Evolutionary conservation across 352 stramenopile genomes (phyloP), one percentile per base, ranked within the genome.

Genomic region (Stephanocyclus meneghinianus): DNA sequence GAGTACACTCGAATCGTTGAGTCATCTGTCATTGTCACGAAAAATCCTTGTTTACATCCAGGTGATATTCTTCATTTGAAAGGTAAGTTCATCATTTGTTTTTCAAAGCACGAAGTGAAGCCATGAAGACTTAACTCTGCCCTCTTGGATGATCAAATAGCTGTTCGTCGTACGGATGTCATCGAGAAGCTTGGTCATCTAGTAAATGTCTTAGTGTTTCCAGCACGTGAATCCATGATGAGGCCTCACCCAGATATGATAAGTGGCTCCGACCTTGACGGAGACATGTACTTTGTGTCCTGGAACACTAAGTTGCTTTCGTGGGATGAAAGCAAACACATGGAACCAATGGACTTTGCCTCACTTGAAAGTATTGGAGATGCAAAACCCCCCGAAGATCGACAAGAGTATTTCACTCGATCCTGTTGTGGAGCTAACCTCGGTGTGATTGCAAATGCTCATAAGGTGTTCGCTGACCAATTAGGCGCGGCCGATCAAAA

Each of bases 201-300:
- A 15, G 15, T 29, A 4, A 61, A 61, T 61, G 53, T 61, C 11
- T 32, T 61, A 26, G 45, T 77, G 9, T 50, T 77, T 30, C 69
- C 64, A n/a, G 51, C 64, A 42, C 67, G 40, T 30, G 10, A 70
- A 40, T 29, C 63, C 37, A 59, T 57, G 29, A 37, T 32, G 30
- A 29, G 69, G 16, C 69, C 69, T 10, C 48, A 71, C 15, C 29
- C 69, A 10, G 59, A 77, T 42, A 77, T 69, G 48, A 77, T 77
- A 16, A 51, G 30, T 37, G 69, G 69, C 9, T 71, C 57, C 9
- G 69, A 77, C 71, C 44, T 77, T 29, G 69, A 77, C 30, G 69
- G 69, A 21, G 69, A 77, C 50, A 37, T 69, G 53, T 77, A 69
- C 48, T 57, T 59, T 13, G 57, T 77, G 10, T 69, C 69, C 2